Percentiles rank a stretch among this genome's conserved stretches.
phyloP scores from a whole-genome alignment of 2,329 filamentous ascomycete genomes.

The Cyphellophora europaea region DNA sequence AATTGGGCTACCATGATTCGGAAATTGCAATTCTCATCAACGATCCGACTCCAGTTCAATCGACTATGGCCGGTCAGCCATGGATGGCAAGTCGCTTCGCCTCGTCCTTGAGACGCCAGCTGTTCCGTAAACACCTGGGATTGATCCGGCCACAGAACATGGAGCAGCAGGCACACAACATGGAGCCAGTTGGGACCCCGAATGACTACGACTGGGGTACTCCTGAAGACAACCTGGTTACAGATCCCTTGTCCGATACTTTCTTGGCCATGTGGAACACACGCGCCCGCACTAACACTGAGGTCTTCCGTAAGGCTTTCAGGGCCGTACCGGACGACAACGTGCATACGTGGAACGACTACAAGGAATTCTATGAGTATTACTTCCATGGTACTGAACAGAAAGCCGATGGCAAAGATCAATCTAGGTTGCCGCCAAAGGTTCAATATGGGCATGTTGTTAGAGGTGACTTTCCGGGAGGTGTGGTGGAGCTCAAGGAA shows the following conservation, averaged over 20 bases:
- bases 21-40: conserved; percentile 87
- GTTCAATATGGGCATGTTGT: conserved; percentile 85
- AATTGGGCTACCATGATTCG: conserved; percentile 80
- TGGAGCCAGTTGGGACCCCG: conserved; percentile 45
- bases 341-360: conserved; percentile 51
- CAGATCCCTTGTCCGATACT: conserved; percentile 49
- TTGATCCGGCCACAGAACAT: conserved; percentile 65
- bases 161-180: conserved; percentile 50
- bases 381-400: conserved; percentile 43
- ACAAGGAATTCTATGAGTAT: conserved; percentile 54
- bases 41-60: conserved; percentile 62
- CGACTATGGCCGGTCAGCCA: conserved; percentile 67
- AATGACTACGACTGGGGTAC: conserved; percentile 47
- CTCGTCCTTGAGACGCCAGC: conserved; percentile 65
- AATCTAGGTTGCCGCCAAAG: conserved; percentile 40
- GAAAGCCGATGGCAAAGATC: conserved; percentile 32
- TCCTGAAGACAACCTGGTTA: conserved; percentile 40
- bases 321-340: conserved; percentile 52
- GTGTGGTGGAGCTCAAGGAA: conserved; percentile 64
- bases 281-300: conserved; percentile 49
- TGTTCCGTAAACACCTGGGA: conserved; percentile 88
- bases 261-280: conserved; percentile 50
- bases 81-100: conserved; percentile 76
- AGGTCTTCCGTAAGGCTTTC: conserved; percentile 53
- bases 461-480: conserved; percentile 60